Base-by-base conservation (phyloP, 805 yeast genomes). In the Sugiyamaella americana region DNA sequence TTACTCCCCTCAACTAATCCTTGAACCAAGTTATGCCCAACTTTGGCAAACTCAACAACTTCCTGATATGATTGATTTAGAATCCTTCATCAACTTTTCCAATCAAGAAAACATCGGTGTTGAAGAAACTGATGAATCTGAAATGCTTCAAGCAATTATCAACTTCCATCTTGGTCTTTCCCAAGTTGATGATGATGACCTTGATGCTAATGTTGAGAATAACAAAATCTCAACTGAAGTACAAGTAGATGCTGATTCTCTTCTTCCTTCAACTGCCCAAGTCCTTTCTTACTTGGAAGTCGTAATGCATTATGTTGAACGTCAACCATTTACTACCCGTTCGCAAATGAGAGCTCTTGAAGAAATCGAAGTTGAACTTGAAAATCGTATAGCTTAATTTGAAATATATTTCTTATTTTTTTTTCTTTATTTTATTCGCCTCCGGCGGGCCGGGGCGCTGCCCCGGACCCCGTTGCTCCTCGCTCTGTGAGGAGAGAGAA, bases 331-430 rank as follows among this genome's bases (percentile, higher is more conserved):
- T 30, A 36, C 47, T 20, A 44, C 41, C 37, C 41, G 47, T 16
- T 39, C 44, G 13, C 47, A 44, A 35, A 44, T 44, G 47, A 24
- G 47, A 24, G 41, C 47, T 8, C 18, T 44, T 20, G 47, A 44
- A 38, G 36, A 44, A 32, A 23, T 37, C 19, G 47, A 44, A 26
- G 16, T 44, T 20, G 47, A 44, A 3, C 37, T 44, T 3, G 41
- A 44, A 21, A 32, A 34, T 19, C 41, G 22, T 2, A 38, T 19
- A 16, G 17, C 20, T 16, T 26, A 26, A 26, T 26, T 13, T 13
- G 32, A 8, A 26, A 26, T 26, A 13, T 8, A 26, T 26, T 8
- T 26, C n/a, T n/a, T n/a, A n/a, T n/a, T n/a, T n/a, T n/a, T n/a
- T n/a, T n/a, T n/a, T n/a, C n/a, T n/a, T n/a, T n/a, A n/a, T n/a